A percentile compares a stretch with the other conserved stretches of the same genome.
phyloP scores from a whole-genome alignment of 2,329 filamentous ascomycete species.

The Elsinoe necatrix region DNA sequence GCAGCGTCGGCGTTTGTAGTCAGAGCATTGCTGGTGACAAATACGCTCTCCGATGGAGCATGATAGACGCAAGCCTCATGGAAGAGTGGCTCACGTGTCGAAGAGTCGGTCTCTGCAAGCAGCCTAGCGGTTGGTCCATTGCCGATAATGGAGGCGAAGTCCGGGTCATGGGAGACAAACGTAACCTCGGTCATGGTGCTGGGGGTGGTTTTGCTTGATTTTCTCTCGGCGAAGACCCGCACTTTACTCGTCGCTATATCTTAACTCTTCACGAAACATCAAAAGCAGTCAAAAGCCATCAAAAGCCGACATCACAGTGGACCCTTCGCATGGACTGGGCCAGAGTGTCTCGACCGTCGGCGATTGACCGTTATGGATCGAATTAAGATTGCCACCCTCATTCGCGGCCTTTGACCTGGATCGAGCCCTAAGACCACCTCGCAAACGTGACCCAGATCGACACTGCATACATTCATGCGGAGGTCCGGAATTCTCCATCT shows the following conservation, averaged over 20 bases:
- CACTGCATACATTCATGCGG: conserved; percentile 1
- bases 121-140: neutral
- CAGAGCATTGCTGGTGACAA: conserved; percentile 35
- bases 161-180: neutral
- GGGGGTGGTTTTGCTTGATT: neutral
- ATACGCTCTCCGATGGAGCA: conserved; percentile 31
- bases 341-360: conserved; percentile 2
- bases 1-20: conserved; percentile 2
- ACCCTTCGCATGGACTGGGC: neutral
- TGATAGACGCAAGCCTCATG: conserved; percentile 35
- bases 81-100: conserved; percentile 2
- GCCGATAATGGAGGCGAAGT: conserved; percentile 9
- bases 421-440: conserved; percentile 5
- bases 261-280: neutral
- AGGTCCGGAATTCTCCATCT: conserved; percentile 11
- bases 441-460: conserved; percentile 2
- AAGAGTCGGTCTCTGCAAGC: conserved; percentile 8
- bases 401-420: conserved; percentile 1
- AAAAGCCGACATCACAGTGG: conserved; percentile 3
- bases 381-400: conserved; percentile 3
- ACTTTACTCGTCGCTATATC: conserved; percentile 3
- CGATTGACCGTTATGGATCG: neutral
- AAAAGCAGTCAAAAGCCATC: neutral
- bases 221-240: neutral
- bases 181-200: neutral